Evolutionary conservation across 306 rosid species (phyloP).

Genomic region (Carpinus fangiana): DNA sequence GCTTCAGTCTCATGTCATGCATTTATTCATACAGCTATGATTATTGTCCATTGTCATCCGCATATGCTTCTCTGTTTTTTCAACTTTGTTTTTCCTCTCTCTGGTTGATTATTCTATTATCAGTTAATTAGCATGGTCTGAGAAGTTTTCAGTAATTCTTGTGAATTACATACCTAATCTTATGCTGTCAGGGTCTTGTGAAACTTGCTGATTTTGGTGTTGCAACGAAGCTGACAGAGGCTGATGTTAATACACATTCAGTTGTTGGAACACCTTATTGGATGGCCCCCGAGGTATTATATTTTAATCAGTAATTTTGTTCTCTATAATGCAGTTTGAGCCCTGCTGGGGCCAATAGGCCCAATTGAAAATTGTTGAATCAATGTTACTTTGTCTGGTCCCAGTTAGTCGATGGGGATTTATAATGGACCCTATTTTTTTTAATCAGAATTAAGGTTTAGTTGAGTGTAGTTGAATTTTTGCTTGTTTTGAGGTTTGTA

Average conservation of each 20-base stretch:
- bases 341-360: neutral
- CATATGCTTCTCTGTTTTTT: neutral
- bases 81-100: neutral
- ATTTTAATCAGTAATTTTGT: constrained; percentile 6
- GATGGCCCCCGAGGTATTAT: constrained; percentile 99
- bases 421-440: neutral
- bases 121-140: neutral
- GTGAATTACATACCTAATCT: constrained; percentile 1
- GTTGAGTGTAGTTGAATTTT: neutral
- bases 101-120: neutral
- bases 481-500: neutral
- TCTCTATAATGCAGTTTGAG: neutral
- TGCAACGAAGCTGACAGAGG: constrained; percentile 95
- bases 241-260: constrained; percentile 98
- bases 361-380: neutral
- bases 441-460: neutral
- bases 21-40: neutral
- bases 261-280: constrained; percentile 99
- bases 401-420: neutral
- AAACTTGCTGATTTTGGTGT: constrained; percentile 99
- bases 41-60: neutral
- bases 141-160: constrained; percentile 18
- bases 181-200: constrained; percentile 85
- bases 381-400: neutral
- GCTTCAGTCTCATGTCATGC: neutral